These are phyloP conservation scores for Fragilaria crotonensis DNA, from an alignment of 108 stramenopile species.

Conservation along the genomic window DNA sequence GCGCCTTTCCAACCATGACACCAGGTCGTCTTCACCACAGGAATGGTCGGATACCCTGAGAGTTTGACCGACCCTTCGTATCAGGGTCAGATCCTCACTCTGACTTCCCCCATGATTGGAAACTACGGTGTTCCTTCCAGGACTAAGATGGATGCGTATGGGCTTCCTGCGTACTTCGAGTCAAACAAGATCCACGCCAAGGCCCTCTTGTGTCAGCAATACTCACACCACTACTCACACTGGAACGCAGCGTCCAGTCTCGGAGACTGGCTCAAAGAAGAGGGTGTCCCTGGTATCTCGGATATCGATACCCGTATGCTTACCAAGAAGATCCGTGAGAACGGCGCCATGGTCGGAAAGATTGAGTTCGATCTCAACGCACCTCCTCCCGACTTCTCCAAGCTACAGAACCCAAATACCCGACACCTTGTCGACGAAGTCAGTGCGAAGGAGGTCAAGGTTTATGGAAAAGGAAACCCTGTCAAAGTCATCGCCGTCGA, in stretches of 20 bases:
- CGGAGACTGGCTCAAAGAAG: constrained; percentile 94
- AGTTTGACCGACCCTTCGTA: constrained; percentile 98
- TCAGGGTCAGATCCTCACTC: constrained; percentile 89
- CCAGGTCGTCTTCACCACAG: constrained; percentile 98
- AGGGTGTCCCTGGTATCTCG: constrained; percentile 88
- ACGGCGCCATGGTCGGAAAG: constrained; percentile 87
- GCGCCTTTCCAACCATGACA: background rate
- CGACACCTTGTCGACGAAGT: constrained; percentile 93
- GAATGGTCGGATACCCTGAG: constrained; percentile 99
- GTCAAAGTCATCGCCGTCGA: constrained; percentile 92
- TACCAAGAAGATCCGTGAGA: constrained; percentile 95
- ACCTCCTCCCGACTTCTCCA: constrained; percentile 41
- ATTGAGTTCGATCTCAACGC: constrained; percentile 77
- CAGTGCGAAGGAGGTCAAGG: constrained; percentile 68
- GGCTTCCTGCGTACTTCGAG: constrained; percentile 89
- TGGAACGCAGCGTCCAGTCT: constrained; percentile 93
- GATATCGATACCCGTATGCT: constrained; percentile 94
- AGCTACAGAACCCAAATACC: constrained; percentile 79
- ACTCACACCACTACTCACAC: constrained; percentile 89
- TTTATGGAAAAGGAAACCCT: constrained; percentile 88
- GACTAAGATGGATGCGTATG: constrained; percentile 71
- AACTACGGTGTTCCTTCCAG: constrained; percentile 97
- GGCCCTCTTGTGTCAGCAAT: constrained; percentile 90
- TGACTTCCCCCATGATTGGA: constrained; percentile 96
- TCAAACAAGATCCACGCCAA: constrained; percentile 90